These are phyloP conservation scores for Fallopia convolvulus DNA, from an alignment of 148 eudicot genomes.

Conservation along the genomic window DNA sequence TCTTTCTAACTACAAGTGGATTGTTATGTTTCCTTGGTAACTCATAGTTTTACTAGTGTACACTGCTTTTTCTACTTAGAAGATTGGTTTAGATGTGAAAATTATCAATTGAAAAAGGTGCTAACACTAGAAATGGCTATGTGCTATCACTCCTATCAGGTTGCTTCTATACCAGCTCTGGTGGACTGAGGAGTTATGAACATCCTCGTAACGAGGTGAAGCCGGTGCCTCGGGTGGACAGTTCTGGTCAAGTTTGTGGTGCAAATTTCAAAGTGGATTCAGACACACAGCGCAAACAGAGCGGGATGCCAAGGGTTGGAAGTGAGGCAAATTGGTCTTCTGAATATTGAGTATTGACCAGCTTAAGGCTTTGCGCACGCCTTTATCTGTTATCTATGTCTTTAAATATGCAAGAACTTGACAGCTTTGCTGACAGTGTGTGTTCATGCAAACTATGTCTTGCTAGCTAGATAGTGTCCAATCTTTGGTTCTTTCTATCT, in stretches of 20 bases:
- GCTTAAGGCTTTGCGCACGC: background rate
- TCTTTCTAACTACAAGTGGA: background rate
- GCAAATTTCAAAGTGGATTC: slow-evolving; percentile 73
- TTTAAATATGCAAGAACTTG: background rate
- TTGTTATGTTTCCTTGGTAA: background rate
- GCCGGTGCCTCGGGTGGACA: slow-evolving; percentile 87
- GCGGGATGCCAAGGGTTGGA: slow-evolving; percentile 75
- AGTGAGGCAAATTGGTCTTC: slow-evolving; percentile 90
- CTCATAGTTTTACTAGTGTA: no score
- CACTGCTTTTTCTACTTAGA: background rate
- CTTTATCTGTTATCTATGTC: background rate
- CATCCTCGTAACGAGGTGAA: slow-evolving; percentile 72
- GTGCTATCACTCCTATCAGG: slow-evolving; percentile 32
- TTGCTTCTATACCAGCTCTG: slow-evolving; percentile 79
- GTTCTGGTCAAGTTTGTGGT: slow-evolving; percentile 86
- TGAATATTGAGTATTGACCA: slow-evolving; percentile 29
- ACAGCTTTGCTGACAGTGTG: background rate
- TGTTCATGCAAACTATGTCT: background rate
- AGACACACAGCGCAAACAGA: slow-evolving; percentile 40
- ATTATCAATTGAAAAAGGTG: background rate
- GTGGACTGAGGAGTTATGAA: slow-evolving; percentile 78
- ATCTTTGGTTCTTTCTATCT: background rate
- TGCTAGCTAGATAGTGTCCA: slow-evolving; percentile 3
- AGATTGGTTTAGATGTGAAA: no score
- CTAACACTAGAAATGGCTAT: background rate